A percentile compares a stretch with the other conserved stretches of the same genome.
Conservation (phyloP, 1,284 basidiomycete species). For the Omphalotus olearius region DNA sequence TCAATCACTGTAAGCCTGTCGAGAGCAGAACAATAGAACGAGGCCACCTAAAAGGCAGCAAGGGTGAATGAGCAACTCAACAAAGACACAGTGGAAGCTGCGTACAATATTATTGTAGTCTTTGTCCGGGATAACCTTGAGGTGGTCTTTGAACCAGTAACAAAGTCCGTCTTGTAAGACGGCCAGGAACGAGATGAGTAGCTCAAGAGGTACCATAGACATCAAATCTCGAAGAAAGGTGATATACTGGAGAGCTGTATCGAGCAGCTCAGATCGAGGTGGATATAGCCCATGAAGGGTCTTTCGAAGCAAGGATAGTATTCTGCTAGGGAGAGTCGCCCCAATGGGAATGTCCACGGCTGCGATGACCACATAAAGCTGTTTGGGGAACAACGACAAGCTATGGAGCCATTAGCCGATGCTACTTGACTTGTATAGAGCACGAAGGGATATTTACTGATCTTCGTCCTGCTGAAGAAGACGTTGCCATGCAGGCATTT, state of each 20-base stretch:
- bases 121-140: slow-evolving; percentile 31
- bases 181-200: slow-evolving; percentile 29
- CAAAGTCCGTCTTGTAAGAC: slow-evolving; percentile 35
- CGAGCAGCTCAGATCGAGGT: slow-evolving; percentile 22
- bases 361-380: slow-evolving; percentile 3
- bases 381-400: slow-evolving; percentile 1
- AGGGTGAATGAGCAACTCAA: slow-evolving; percentile 5
- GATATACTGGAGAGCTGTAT: slow-evolving; percentile 32
- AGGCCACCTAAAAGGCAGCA: slow-evolving; percentile 31
- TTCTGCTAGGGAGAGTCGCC: neutral
- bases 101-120: slow-evolving; percentile 47
- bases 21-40: slow-evolving; percentile 42
- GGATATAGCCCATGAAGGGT: slow-evolving; percentile 33
- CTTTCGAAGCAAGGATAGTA: slow-evolving; percentile 19
- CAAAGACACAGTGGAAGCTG: slow-evolving; percentile 9
- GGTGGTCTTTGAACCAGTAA: slow-evolving; percentile 50
- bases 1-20: slow-evolving; percentile 29
- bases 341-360: neutral
- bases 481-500: neutral
- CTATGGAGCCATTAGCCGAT: neutral
- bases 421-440: neutral
- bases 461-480: neutral
- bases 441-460: neutral
- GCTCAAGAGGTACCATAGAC: slow-evolving; percentile 17
- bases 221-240: slow-evolving; percentile 30